A percentile compares a stretch with the other conserved stretches of the same genome.
Conservation (phyloP, 148 eudicot genomes). For the Rhododendron kiyosumense region DNA sequence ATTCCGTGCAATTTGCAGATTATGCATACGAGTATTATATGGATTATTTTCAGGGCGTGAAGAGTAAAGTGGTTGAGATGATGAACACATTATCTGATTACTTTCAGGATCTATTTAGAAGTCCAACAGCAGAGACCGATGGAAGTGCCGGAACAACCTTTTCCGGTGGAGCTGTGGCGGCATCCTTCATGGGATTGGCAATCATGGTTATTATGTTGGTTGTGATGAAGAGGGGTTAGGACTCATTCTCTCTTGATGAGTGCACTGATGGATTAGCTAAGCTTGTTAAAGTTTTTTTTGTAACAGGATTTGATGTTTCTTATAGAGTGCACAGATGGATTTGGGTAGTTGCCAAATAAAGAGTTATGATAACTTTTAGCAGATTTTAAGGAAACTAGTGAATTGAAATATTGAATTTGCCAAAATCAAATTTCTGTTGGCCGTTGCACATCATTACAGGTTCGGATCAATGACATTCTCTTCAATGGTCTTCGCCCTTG, state of each 20-base stretch:
- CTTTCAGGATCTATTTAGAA: slow-evolving; percentile 41
- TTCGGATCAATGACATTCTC: background rate
- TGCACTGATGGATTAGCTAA: no score
- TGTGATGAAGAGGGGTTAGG: slow-evolving; percentile 46
- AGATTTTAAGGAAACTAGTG: background rate
- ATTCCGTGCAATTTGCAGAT: slow-evolving; percentile 12
- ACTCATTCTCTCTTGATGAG: background rate
- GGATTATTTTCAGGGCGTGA: slow-evolving; percentile 35
- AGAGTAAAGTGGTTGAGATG: slow-evolving; percentile 44
- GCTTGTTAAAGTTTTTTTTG: no score
- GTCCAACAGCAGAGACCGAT: slow-evolving; percentile 4
- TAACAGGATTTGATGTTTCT: background rate
- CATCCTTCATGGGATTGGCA: slow-evolving; percentile 60
- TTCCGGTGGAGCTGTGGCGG: slow-evolving; percentile 25
- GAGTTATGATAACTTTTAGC: background rate
- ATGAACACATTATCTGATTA: slow-evolving; percentile 46
- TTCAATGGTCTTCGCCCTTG: background rate
- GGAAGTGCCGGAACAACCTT: slow-evolving; percentile 14
- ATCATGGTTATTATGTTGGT: slow-evolving; percentile 68
- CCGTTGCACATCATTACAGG: background rate
- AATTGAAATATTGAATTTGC: background rate
- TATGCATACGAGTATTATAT: slow-evolving; percentile 25
- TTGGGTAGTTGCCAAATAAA: no score
- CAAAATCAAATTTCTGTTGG: background rate
- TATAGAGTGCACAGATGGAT: background rate